Base-by-base conservation (phyloP, 371 early-diverging fungal species). In the Syncephalastrum contaminatum region DNA sequence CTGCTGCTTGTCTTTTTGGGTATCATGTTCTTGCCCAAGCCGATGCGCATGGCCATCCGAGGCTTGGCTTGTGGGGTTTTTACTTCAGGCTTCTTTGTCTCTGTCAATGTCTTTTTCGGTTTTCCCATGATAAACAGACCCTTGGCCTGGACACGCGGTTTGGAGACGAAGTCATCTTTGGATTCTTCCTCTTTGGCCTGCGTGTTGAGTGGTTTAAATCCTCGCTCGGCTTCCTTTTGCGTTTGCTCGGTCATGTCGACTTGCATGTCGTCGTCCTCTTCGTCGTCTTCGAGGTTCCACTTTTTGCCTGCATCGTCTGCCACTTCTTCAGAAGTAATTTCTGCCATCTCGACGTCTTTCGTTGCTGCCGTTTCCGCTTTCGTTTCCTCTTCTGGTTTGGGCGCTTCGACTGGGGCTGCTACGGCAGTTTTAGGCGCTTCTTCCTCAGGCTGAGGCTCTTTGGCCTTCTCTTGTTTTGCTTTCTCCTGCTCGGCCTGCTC, bases 1-100 rank as follows among this genome's bases (percentile, higher is more conserved):
- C 46, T 40, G 13, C 43, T 43, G 36, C 48, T 44, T 24, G 58
- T 21, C 16, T 30, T 48, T 43, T 51, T 62, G 54, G 47, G 56
- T 54, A 62, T 62, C 55, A 52, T 53, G 51, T 43, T 47, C 12
- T 54, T 67, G 8, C 73, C 73, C 40, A 78, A 60, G 1, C 75
- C 79, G 53, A 78, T 66, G 10, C 65, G 59, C 75, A 75, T 77
- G 2, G 66, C 59, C 20, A 61, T 65, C 25, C 69, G 72, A 6
- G 67, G 62, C 21, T 71, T 73, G 12, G 65, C n/a, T 25, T 53
- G 4, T 0, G 36, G 0, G 36, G 36, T 6, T 30, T 30, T 30
- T 10, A 10, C 36, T 30, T 30, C 36, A 5, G 43, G 44, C n/a
- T 43, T 41, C 43, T 15, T 42, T 41, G 19, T 30, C 10, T 30